These are phyloP conservation scores for Ustilago esculenta DNA, from an alignment of 1,284 basidiomycete species.

Conservation along the genomic window DNA sequence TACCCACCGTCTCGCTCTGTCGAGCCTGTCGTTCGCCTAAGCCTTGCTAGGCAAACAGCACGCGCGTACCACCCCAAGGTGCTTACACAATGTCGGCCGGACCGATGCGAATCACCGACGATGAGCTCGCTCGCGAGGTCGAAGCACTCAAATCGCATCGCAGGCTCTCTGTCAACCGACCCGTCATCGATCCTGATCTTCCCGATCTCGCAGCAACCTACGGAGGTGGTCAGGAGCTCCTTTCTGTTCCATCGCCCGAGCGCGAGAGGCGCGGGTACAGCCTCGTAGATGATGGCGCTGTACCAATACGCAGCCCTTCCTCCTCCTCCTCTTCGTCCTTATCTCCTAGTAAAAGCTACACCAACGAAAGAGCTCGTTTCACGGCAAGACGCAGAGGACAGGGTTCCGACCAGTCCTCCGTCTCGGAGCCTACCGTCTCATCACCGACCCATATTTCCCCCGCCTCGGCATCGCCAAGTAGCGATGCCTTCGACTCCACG, in stretches of 20 bases:
- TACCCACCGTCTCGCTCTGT: neutral
- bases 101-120: slow-evolving; percentile 52
- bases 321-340: slow-evolving; percentile 23
- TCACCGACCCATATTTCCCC: slow-evolving; percentile 21
- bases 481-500: slow-evolving; percentile 23
- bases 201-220: slow-evolving; percentile 57
- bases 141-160: slow-evolving; percentile 64
- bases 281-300: slow-evolving; percentile 51
- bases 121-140: slow-evolving; percentile 63
- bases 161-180: slow-evolving; percentile 60
- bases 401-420: slow-evolving; percentile 31
- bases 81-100: slow-evolving; percentile 23
- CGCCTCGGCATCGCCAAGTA: slow-evolving; percentile 10
- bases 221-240: slow-evolving; percentile 49
- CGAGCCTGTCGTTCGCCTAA: no score
- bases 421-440: slow-evolving; percentile 6
- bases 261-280: slow-evolving; percentile 44
- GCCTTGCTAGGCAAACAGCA: no score
- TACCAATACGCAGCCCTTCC: slow-evolving; percentile 33
- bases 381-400: slow-evolving; percentile 52
- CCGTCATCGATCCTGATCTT: slow-evolving; percentile 64
- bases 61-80: neutral
- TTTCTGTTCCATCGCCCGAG: slow-evolving; percentile 33
- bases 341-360: slow-evolving; percentile 9
- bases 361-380: slow-evolving; percentile 45